Conservation (phyloP, 2,329 filamentous ascomycete genomes). For the Dryadomyces quercivorus region DNA sequence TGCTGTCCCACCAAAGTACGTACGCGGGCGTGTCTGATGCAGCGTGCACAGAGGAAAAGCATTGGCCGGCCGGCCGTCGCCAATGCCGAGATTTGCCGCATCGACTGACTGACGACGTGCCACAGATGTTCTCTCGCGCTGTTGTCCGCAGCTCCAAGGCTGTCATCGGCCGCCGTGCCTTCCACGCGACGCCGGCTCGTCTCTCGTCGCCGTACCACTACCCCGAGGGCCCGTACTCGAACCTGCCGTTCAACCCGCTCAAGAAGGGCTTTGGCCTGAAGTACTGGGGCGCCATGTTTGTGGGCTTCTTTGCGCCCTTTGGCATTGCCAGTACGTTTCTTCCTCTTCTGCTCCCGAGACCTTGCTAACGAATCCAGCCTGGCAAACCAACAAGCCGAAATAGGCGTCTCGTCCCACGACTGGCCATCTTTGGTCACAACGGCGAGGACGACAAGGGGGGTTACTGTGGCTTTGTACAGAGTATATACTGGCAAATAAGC, state of each 20-base stretch:
- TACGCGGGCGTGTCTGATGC: not conserved
- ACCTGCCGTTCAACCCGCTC: conserved; percentile 94
- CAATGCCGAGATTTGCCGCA: not conserved
- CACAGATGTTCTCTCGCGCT: conserved; percentile 76
- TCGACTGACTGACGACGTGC: not conserved
- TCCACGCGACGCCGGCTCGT: conserved; percentile 79
- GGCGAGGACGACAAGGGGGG: too few relatives aligned
- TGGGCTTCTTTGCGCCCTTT: conserved; percentile 51
- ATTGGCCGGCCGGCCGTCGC: not conserved
- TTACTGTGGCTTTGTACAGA: too few relatives aligned
- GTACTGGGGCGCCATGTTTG: conserved; percentile 62
- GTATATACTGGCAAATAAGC: too few relatives aligned
- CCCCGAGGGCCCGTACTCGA: conserved; percentile 86
- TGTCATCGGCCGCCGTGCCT: conserved; percentile 64
- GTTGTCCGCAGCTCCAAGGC: conserved; percentile 44
- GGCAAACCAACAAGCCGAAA: conserved; percentile 36
- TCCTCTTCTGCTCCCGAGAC: too few relatives aligned
- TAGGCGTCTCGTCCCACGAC: conserved; percentile 16
- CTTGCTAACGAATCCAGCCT: conserved; percentile 27
- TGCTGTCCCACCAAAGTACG: conserved; percentile 1
- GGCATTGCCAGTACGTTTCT: conserved; percentile 46
- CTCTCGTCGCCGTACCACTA: conserved; percentile 94
- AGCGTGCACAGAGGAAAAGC: not conserved
- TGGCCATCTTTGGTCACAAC: too few relatives aligned
- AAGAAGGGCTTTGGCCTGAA: conserved; percentile 71